Percentiles rank a stretch among this genome's conserved stretches.
Evolutionary conservation across 1,139 yeast genomes (phyloP).

Genomic region (Yamadazyma jaroonii): DNA sequence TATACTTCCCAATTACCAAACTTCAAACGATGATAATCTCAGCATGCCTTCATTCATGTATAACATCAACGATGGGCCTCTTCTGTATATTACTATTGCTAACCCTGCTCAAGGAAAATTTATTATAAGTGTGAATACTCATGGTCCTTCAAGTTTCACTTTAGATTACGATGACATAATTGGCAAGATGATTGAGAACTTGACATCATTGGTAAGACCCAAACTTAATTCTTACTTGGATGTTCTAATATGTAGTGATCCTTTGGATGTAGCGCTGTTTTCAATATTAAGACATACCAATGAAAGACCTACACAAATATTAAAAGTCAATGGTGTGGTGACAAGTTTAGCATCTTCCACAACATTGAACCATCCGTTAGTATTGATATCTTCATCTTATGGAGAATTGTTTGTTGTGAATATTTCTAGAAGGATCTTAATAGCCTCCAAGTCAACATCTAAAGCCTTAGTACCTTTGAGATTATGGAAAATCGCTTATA

Average conservation of each 20-base stretch:
- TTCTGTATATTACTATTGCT: conserved; percentile 43
- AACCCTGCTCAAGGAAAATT: conserved; percentile 24
- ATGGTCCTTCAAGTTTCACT: conserved; percentile 45
- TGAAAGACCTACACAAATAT: conserved; percentile 28
- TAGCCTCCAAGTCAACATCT: conserved; percentile 30
- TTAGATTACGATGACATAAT: conserved; percentile 42
- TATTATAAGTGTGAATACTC: conserved; percentile 42
- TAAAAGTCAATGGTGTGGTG: conserved; percentile 31
- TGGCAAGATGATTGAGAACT: conserved; percentile 27
- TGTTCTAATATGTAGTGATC: conserved; percentile 23
- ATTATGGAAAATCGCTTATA: conserved; percentile 31
- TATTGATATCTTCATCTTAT: conserved; percentile 59
- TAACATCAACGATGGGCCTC: conserved; percentile 50
- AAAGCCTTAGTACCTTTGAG: conserved; percentile 31
- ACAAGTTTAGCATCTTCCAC: conserved; percentile 30
- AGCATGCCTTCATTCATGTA: conserved; percentile 48
- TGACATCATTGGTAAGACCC: conserved; percentile 24
- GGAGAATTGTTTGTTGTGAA: conserved; percentile 48
- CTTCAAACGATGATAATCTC: conserved; percentile 4
- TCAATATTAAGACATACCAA: conserved; percentile 34
- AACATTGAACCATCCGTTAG: conserved; percentile 55
- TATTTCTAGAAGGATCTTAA: conserved; percentile 34
- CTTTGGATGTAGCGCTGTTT: conserved; percentile 29
- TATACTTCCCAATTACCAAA: conserved; percentile 27
- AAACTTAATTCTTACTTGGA: conserved; percentile 26